Evolutionary conservation across 148 eudicot species (phyloP), one percentile per base, ranked within the genome.

Genomic region (Polygonum aviculare): DNA sequence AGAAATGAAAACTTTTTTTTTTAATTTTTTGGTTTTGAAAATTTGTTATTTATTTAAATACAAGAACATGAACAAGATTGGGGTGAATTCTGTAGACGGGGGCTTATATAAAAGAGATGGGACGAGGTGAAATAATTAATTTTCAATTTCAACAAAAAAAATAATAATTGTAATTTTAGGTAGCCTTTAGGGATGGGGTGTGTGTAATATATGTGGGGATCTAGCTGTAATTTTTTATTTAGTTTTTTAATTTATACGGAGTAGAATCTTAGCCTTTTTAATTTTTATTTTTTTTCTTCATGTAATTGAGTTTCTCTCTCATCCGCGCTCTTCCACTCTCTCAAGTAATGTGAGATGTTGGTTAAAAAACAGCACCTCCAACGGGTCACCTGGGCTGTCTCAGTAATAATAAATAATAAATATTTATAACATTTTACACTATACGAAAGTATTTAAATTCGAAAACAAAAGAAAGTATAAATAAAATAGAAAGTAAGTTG

Each of bases 211-310:
- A 67, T 67, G 21, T 67, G 85, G 87, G 83, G 93, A 92, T 92
- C 97, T 87, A 87, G 87, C 91, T 86, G 92, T 90, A 26, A 26
- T 26, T 26, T 26, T 26, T 26, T 26, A 26, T 26, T 26, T 1
- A 26, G 31, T 26, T 26, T 26, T 26, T 21, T n/a, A 54, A 57
- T 57, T 57, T 19, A 26, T 26, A 26, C 31, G 31, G n/a, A n/a
- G 1, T 12, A 21, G 72, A 67, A 67, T 67, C 72, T 67, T 36
- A 8, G 1, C 14, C 36, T 3, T 8, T 67, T 67, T 26, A 0
- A 26, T 26, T 26, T 26, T 26, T 0, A 26, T 26, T 36, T 3
- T 35, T 67, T 4, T 14, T 3, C 14, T 2, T 35, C 35, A 2
- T 15, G 44, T 67, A 67, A 67, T 14, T 67, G 14, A 38, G 5